Evolutionary conservation across 1,139 yeast species (phyloP), one percentile per base, ranked within the genome.

Genomic region (Tardiomyces digboiensis): DNA sequence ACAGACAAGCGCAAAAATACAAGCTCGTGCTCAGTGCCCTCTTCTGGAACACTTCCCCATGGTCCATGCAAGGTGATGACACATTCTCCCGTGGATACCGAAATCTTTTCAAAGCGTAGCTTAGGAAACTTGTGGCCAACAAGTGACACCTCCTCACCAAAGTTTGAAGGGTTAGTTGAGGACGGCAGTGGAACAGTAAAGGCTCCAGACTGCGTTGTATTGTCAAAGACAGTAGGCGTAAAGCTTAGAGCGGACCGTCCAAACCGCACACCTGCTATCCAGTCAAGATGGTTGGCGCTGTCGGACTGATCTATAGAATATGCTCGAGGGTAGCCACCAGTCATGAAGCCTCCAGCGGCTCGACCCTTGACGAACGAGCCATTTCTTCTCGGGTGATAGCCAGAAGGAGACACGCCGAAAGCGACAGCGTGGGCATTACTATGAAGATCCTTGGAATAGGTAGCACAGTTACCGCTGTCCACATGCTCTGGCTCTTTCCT

Each of bases 71-170:
- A 63, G 29, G 95, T 80, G 8, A 91, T 64, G 1, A 80, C 78
- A 46, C 89, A 67, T 37, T 75, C 81, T 29, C 97, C 96, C 0
- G 94, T 82, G 0, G 94, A 78, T 0, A 91, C 95, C 1, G 91
- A 80, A 7, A 91, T 88, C 56, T 80, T 80, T 54, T 91, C 97
- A 59, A 91, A 89, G 2, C 82, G 68, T 2, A 91, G 75, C 51
- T 83, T 85, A 1, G 97, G 95, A 58, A 91, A 88, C 55, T 85
- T 86, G 55, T 84, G 91, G 1, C 97, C 96, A 7, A 89, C 91
- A 23, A 78, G 71, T 52, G 94, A 82, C 1, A 89, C 89, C 59
- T 91, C 97, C 61, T 88, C 97, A 4, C 29, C 39, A 18, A 19
- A 33, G 37, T 33, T 33, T 8, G 37, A 14, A 8, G 19, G 37